Conservation (phyloP, 768 basidiomycete species). For the Suillus paluster region DNA sequence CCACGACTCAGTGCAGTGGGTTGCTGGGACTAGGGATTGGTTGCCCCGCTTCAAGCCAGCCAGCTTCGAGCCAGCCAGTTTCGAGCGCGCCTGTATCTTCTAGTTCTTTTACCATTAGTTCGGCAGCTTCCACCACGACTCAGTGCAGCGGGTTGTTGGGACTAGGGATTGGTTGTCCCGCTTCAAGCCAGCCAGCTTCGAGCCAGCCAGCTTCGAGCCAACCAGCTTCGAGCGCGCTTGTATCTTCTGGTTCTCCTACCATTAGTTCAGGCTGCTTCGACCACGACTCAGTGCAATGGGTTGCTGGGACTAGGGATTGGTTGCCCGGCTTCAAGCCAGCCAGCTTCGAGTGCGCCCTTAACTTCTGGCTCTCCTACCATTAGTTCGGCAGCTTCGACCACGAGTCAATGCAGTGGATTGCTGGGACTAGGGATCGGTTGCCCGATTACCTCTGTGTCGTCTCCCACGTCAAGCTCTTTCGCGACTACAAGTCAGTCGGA, state of each 20-base stretch:
- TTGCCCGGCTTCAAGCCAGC: slow-evolving; percentile 15
- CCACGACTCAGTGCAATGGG: slow-evolving; percentile 16
- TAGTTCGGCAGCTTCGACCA: slow-evolving; percentile 3
- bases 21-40: slow-evolving; percentile 23
- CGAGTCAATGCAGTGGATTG: slow-evolving; percentile 15
- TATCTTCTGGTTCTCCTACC: slow-evolving; percentile 3
- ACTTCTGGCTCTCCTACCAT: slow-evolving; percentile 1
- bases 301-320: slow-evolving; percentile 15
- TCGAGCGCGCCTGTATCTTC: slow-evolving; percentile 10
- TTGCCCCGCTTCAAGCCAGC: slow-evolving; percentile 13
- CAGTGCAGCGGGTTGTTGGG: slow-evolving; percentile 16
- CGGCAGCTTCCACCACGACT: slow-evolving; percentile 7
- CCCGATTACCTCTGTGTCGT: background rate
- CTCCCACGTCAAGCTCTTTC: no score
- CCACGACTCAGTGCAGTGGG: slow-evolving; percentile 4
- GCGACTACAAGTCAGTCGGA: background rate
- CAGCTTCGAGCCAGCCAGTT: slow-evolving; percentile 3
- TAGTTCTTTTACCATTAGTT: background rate
- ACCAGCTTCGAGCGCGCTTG: slow-evolving; percentile 4
- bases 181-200: slow-evolving; percentile 8
- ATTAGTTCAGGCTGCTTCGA: background rate
- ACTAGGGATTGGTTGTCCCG: slow-evolving; percentile 17
- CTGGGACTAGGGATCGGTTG: slow-evolving; percentile 17
- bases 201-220: no score
- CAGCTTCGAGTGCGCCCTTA: slow-evolving; percentile 7